Percentiles rank a stretch among this genome's conserved stretches.
Evolutionary conservation across 352 stramenopile genomes (phyloP).

Genomic region (Phytophthora colocasiae): DNA sequence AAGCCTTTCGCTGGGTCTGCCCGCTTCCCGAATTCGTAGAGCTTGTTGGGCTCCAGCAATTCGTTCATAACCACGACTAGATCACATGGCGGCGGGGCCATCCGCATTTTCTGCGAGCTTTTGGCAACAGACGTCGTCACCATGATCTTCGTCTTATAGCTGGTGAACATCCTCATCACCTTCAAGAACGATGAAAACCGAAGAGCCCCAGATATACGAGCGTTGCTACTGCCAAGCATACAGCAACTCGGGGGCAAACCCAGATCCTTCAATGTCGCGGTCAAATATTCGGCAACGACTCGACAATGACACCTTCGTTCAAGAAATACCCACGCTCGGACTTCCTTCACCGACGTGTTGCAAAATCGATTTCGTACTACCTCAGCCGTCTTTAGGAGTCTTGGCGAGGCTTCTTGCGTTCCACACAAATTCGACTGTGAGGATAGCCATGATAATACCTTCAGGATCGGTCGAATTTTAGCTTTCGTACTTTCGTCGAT

Average conservation of each 20-base stretch:
- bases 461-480: slow-evolving; percentile 64
- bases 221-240: slow-evolving; percentile 78
- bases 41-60: slow-evolving; percentile 72
- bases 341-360: slow-evolving; percentile 33
- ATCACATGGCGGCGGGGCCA: slow-evolving; percentile 60
- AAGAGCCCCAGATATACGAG: slow-evolving; percentile 61
- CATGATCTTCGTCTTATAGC: slow-evolving; percentile 63
- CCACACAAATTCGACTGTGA: slow-evolving; percentile 42
- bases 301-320: slow-evolving; percentile 71
- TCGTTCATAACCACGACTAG: slow-evolving; percentile 85
- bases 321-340: slow-evolving; percentile 75
- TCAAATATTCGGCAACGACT: slow-evolving; percentile 83
- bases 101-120: slow-evolving; percentile 50
- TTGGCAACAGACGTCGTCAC: slow-evolving; percentile 83
- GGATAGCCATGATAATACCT: slow-evolving; percentile 61
- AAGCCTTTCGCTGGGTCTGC: slow-evolving; percentile 49
- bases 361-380: slow-evolving; percentile 58
- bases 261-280: slow-evolving; percentile 49
- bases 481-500: slow-evolving; percentile 39
- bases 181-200: slow-evolving; percentile 76
- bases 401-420: slow-evolving; percentile 48
- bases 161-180: slow-evolving; percentile 70
- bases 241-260: slow-evolving; percentile 65
- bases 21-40: slow-evolving; percentile 69
- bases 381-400: slow-evolving; percentile 62